A percentile compares a stretch with the other conserved stretches of the same genome.
Conservation (phyloP, 2,329 filamentous ascomycete species). For the Sodiomyces alkalinus region DNA sequence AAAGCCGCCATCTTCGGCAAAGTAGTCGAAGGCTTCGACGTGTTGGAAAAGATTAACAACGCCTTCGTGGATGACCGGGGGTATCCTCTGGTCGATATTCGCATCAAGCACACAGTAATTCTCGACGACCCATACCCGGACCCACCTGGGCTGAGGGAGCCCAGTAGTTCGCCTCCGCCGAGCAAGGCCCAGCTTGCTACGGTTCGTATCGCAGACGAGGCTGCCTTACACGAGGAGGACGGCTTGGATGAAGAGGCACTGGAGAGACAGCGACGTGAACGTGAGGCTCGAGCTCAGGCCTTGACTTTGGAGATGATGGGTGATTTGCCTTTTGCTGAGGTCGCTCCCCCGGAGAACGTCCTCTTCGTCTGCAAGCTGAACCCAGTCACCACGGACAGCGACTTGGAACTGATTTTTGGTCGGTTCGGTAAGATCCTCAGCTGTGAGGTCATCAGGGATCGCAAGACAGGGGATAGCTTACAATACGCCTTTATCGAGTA, state of each 20-base stretch:
- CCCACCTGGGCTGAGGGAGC: constrained; percentile 59
- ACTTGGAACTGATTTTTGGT: constrained; percentile 89
- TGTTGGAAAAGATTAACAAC: constrained; percentile 81
- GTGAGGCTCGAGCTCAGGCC: constrained; percentile 85
- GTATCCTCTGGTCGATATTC: constrained; percentile 81
- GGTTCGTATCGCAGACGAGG: constrained; percentile 81
- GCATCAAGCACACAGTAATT: constrained; percentile 82
- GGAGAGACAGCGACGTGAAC: constrained; percentile 68
- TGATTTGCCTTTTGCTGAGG: constrained; percentile 91
- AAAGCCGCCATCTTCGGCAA: constrained; percentile 93
- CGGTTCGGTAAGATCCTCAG: constrained; percentile 91
- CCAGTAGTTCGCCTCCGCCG: constrained; percentile 65
- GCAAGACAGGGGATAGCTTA: constrained; percentile 82
- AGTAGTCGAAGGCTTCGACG: constrained; percentile 91
- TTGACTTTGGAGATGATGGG: constrained; percentile 96
- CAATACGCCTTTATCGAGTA: constrained; percentile 99
- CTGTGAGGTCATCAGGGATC: constrained; percentile 91
- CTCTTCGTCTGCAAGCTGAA: constrained; percentile 98
- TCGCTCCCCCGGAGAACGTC: constrained; percentile 93
- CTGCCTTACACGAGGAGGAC: constrained; percentile 60
- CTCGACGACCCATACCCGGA: constrained; percentile 89
- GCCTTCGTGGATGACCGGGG: constrained; percentile 78
- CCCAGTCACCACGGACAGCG: constrained; percentile 86
- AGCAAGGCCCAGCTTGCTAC: constrained; percentile 78
- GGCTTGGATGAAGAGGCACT: constrained; percentile 59